Evolutionary conservation across 2,329 filamentous ascomycete species (phyloP).

Genomic region (Monosporascus sp.): DNA sequence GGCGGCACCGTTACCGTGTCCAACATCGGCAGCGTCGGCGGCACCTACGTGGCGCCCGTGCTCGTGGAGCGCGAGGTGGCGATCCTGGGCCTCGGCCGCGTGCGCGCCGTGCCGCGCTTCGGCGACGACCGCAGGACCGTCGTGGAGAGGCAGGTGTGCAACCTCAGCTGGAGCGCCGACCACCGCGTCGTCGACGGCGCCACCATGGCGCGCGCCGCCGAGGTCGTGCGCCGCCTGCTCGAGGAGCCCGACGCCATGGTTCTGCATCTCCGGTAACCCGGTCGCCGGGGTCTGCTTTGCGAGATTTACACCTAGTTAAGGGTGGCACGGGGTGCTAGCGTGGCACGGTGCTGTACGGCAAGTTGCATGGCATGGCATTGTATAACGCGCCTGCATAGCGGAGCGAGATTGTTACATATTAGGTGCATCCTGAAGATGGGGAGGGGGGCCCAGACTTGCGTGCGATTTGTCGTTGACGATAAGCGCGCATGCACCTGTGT

Average conservation of each 20-base stretch:
- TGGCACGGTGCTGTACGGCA: no score
- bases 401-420: no score
- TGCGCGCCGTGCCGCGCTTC: slow-evolving; percentile 78
- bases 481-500: no score
- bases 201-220: slow-evolving; percentile 86
- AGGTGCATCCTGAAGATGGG: no score
- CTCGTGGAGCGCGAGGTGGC: slow-evolving; percentile 88
- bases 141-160: slow-evolving; percentile 71
- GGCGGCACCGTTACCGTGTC: slow-evolving; percentile 93
- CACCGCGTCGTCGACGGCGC: slow-evolving; percentile 92
- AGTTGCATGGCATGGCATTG: no score
- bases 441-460: no score
- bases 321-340: no score
- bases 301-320: no score
- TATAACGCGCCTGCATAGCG: no score
- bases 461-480: no score
- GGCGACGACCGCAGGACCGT: slow-evolving; percentile 50
- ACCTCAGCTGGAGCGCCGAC: slow-evolving; percentile 95
- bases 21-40: slow-evolving; percentile 93
- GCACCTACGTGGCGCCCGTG: slow-evolving; percentile 85
- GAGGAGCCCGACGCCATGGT: slow-evolving; percentile 87
- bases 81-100: slow-evolving; percentile 82
- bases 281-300: no score
- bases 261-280: slow-evolving; percentile 63
- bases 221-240: slow-evolving; percentile 69